phyloP scores from a whole-genome alignment of 1,139 yeast genomes.

The Kodamaea arcana region DNA sequence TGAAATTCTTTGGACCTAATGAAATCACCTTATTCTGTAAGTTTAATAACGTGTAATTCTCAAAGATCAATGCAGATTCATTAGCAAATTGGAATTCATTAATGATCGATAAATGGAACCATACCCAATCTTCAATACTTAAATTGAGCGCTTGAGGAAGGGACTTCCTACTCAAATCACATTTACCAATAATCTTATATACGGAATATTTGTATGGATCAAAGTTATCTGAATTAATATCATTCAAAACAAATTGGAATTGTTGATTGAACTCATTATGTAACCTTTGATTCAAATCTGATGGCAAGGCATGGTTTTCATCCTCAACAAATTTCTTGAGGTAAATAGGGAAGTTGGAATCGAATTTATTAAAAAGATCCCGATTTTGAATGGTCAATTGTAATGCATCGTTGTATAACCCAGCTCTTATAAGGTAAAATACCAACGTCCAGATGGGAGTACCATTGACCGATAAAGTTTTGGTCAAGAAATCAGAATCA shows the following conservation, averaged over 20 bases:
- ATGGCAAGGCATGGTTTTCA: constrained; percentile 44
- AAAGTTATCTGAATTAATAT: constrained; percentile 35
- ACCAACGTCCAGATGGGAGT: constrained; percentile 90
- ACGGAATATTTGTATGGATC: constrained; percentile 92
- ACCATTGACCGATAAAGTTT: constrained; percentile 59
- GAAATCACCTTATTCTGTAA: constrained; percentile 69
- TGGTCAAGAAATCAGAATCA: constrained; percentile 28
- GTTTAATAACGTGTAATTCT: constrained; percentile 67
- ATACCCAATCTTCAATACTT: constrained; percentile 93
- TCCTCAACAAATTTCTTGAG: constrained; percentile 68
- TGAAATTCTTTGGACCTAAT: constrained; percentile 72
- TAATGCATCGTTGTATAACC: constrained; percentile 73
- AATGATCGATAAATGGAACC: constrained; percentile 83
- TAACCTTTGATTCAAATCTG: constrained; percentile 65
- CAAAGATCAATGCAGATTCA: constrained; percentile 54
- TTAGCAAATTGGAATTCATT: constrained; percentile 46
- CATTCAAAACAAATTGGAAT: constrained; percentile 59
- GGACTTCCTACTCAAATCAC: constrained; percentile 74
- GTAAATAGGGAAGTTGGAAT: constrained; percentile 78
- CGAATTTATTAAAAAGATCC: constrained; percentile 72
- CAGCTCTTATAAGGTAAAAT: constrained; percentile 81
- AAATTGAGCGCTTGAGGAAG: constrained; percentile 67
- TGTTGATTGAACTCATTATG: constrained; percentile 82
- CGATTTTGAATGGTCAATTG: constrained; percentile 31
- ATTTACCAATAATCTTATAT: constrained; percentile 87